phyloP scores from a whole-genome alignment of 768 basidiomycete genomes.

The Boletus sp. region DNA sequence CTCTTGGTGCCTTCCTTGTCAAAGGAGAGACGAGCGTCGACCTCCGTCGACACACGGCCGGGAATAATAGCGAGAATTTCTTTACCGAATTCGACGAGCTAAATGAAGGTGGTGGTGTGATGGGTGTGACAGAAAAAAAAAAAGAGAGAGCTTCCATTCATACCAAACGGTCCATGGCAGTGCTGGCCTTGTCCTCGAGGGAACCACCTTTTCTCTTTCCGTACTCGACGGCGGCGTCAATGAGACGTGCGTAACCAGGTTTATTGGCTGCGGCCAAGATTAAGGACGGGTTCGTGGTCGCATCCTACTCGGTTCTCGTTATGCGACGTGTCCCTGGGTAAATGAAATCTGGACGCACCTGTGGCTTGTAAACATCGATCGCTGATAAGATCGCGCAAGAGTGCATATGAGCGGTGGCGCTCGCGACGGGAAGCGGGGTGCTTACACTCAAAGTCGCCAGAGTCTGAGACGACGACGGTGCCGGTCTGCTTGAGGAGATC shows the following conservation, averaged over 20 bases:
- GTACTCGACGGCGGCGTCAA: conserved; percentile 68
- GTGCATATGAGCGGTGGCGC: conserved; percentile 24
- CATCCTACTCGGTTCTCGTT: conserved; percentile 57
- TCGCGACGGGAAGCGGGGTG: conserved; percentile 1
- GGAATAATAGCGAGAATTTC: conserved; percentile 92
- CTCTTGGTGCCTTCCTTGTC: conserved; percentile 84
- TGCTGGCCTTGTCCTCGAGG: conserved; percentile 69
- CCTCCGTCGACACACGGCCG: conserved; percentile 96
- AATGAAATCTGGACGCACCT: conserved; percentile 42
- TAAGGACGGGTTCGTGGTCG: conserved; percentile 95
- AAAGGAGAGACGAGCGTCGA: conserved; percentile 94
- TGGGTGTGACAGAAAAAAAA: conserved; percentile 5
- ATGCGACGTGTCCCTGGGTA: not conserved
- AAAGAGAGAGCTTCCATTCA: conserved; percentile 30
- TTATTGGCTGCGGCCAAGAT: conserved; percentile 94
- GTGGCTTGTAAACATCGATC: conserved; percentile 96
- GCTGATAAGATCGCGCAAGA: conserved; percentile 45
- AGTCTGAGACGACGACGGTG: conserved; percentile 92
- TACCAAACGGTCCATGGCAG: conserved; percentile 88
- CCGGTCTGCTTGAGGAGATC: conserved; percentile 83
- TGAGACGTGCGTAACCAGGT: conserved; percentile 75
- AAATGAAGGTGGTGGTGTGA: conserved; percentile 16
- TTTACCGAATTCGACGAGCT: conserved; percentile 95
- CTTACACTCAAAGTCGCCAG: conserved; percentile 86
- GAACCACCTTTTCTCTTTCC: conserved; percentile 80